Conservation (phyloP, 2,329 filamentous ascomycete genomes). For the Elsinoe perseae region DNA sequence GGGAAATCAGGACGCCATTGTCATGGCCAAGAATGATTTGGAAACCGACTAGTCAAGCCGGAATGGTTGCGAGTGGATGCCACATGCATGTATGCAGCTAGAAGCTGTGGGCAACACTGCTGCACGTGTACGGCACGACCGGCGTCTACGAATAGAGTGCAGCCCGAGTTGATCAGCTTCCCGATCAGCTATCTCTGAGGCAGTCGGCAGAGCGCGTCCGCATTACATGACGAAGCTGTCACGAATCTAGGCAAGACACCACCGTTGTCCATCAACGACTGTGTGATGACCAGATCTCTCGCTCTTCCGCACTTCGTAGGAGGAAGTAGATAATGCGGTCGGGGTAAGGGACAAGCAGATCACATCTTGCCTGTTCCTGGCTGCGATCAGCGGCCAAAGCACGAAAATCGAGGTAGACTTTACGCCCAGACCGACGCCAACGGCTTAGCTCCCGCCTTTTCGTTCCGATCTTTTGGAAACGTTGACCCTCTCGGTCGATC, state of each 20-base stretch:
- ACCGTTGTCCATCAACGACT: slow-evolving; percentile 3
- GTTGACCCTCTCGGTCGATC: not conserved
- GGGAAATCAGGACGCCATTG: not conserved
- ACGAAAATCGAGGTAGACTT: not conserved
- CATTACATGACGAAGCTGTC: not conserved
- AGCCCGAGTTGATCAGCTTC: not conserved
- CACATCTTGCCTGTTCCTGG: slow-evolving; percentile 5
- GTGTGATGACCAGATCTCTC: not conserved
- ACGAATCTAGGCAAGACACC: not conserved
- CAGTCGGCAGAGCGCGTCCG: not conserved
- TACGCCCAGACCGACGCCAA: not conserved
- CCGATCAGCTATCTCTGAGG: no score
- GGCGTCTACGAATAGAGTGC: not conserved
- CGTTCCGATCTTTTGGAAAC: slow-evolving; percentile 9
- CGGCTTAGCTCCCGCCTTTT: slow-evolving; percentile 1
- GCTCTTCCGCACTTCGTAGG: no score
- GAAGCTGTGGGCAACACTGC: not conserved
- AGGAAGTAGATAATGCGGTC: not conserved
- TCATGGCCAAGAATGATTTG: not conserved
- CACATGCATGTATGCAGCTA: slow-evolving; percentile 6
- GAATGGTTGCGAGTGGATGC: slow-evolving; percentile 6
- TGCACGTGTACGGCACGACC: slow-evolving; percentile 3
- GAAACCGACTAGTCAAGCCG: not conserved
- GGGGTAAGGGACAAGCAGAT: not conserved
- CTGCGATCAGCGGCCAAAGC: not conserved